Percentiles rank a stretch among this genome's conserved stretches.
phyloP scores from a whole-genome alignment of 1,284 basidiomycete species.

The Rugosomyces carneus region DNA sequence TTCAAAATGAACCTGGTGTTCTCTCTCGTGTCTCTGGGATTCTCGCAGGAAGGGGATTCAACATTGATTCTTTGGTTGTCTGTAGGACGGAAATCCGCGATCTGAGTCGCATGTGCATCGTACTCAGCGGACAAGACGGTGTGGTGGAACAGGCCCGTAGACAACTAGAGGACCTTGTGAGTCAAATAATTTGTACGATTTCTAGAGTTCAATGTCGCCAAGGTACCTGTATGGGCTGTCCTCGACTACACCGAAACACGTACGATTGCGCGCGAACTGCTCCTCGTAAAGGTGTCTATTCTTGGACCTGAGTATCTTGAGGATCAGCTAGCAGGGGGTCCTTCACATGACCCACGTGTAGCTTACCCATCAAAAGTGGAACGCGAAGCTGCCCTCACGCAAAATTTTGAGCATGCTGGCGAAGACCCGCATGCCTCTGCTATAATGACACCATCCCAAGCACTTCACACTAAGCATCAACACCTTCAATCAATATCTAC shows the following conservation, averaged over 20 bases:
- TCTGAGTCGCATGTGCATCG: conserved; percentile 97
- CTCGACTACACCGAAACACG: conserved; percentile 92
- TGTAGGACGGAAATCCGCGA: conserved; percentile 98
- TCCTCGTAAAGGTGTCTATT: conserved; percentile 91
- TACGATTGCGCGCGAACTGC: conserved; percentile 82
- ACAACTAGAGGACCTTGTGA: conserved; percentile 89
- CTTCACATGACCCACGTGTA: conserved; percentile 68
- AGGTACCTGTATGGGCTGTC: conserved; percentile 98
- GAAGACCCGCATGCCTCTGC: conserved; percentile 30
- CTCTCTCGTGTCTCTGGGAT: conserved; percentile 97
- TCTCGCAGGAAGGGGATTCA: conserved; percentile 95
- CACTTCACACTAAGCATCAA: conserved; percentile 85
- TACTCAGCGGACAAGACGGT: conserved; percentile 93
- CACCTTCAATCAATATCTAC: conserved; percentile 84
- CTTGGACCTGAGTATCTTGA: conserved; percentile 97
- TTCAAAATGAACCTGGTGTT: conserved; percentile 99
- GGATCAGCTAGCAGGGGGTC: conserved; percentile 77
- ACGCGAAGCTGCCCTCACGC: conserved; percentile 64
- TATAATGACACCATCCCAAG: conserved; percentile 71
- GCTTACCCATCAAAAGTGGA: conserved; percentile 45
- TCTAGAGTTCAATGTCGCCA: conserved; percentile 8
- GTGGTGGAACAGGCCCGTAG: conserved; percentile 95
- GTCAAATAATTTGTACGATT: conserved; percentile 21
- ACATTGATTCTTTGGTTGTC: conserved; percentile 98
- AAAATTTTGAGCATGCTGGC: conserved; percentile 65